These are phyloP conservation scores for Streptanthus diversifolius DNA, from an alignment of 345 rosid species.

Conservation along the genomic window DNA sequence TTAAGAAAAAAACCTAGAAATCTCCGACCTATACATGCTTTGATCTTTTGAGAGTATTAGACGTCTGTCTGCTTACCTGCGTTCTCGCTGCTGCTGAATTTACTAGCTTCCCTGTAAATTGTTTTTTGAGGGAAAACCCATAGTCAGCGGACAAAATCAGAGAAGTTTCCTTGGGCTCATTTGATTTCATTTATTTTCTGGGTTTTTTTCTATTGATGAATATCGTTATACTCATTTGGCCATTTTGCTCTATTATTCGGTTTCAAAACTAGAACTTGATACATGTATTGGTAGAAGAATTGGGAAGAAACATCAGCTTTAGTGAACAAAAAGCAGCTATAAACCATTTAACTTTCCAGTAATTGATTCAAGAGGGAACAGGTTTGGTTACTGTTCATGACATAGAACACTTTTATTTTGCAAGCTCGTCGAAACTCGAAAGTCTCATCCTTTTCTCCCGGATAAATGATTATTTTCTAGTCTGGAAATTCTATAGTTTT, in stretches of 20 bases:
- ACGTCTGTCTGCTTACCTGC: neutral
- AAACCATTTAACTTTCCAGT: neutral
- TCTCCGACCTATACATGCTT: neutral
- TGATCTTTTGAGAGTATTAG: slow-evolving; percentile 1
- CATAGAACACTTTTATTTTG: neutral
- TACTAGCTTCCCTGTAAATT: neutral
- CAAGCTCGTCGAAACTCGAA: neutral
- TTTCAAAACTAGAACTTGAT: neutral
- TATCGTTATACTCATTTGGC: neutral
- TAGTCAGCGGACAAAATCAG: neutral
- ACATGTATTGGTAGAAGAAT: neutral
- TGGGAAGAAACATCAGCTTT: neutral
- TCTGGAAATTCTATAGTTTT: neutral
- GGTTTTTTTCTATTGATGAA: neutral
- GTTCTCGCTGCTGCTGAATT: neutral
- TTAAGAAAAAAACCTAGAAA: slow-evolving; percentile 46
- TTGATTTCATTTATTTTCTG: neutral
- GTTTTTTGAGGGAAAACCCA: neutral
- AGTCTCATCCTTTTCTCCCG: neutral
- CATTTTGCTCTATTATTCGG: neutral
- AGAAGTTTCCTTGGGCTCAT: neutral
- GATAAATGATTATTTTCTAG: neutral
- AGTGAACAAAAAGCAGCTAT: neutral
- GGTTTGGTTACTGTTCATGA: neutral
- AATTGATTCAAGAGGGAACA: slow-evolving; percentile 4